A percentile compares a stretch with the other conserved stretches of the same genome.
Conservation (phyloP, 2,329 filamentous ascomycete species). For the Rhinocladiella mackenziei region DNA sequence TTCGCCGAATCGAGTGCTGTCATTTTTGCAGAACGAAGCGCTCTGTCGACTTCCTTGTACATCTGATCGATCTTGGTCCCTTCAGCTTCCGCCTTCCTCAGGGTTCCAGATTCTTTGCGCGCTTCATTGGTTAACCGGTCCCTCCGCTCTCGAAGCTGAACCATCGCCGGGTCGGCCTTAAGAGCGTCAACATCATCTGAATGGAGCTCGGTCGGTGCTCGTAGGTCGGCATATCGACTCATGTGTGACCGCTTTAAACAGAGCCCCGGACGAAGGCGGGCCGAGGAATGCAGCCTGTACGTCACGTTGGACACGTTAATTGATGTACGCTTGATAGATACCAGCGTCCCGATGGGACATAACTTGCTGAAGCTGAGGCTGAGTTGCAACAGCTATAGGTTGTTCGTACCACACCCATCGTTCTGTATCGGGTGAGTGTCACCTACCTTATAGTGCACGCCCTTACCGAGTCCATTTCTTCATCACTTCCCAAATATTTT, state of each 20-base stretch:
- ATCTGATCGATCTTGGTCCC: constrained; percentile 9
- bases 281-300: constrained; percentile 12
- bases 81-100: constrained; percentile 12
- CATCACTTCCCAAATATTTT: too few relatives aligned
- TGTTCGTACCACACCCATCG: constrained; percentile 2
- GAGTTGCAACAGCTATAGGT: constrained; percentile 4
- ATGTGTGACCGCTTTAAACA: constrained; percentile 13
- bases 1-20: constrained; percentile 9
- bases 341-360: constrained; percentile 11
- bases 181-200: constrained; percentile 7
- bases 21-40: constrained; percentile 11
- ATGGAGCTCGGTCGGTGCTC: constrained; percentile 8
- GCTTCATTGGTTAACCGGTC: constrained; percentile 9
- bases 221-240: constrained; percentile 11
- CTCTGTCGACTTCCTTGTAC: constrained; percentile 6
- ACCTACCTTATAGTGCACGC: too few relatives aligned
- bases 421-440: constrained; percentile 4
- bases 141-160: constrained; percentile 14
- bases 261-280: constrained; percentile 8
- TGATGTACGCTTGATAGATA: constrained; percentile 13
- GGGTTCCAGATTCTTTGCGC: constrained; percentile 9
- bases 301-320: constrained; percentile 12
- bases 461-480: too few relatives aligned
- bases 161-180: constrained; percentile 11
- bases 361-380: constrained; percentile 11